These are phyloP conservation scores for Naematelia encephala DNA, from an alignment of 768 basidiomycete species.

Conservation along the genomic window DNA sequence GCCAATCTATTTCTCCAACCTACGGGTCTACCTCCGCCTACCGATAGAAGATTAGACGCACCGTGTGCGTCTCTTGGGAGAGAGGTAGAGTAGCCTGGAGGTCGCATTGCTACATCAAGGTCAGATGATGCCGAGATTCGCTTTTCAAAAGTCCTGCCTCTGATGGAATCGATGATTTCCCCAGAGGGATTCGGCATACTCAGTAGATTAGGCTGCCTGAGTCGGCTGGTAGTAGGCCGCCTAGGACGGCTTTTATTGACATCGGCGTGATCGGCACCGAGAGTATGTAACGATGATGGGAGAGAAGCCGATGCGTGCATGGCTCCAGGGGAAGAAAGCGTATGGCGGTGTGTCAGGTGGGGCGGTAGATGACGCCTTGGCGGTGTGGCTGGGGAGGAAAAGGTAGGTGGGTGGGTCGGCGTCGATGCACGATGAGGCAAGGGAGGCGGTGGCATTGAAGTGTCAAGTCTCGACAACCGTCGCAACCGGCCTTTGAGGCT, in stretches of 20 bases:
- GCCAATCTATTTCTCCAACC: neutral
- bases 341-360: slow-evolving; percentile 10
- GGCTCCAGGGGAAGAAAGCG: slow-evolving; percentile 12
- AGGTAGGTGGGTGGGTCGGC: neutral
- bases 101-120: too few relatives aligned
- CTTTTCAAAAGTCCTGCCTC: too few relatives aligned
- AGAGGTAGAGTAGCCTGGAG: too few relatives aligned
- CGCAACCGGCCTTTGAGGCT: slow-evolving; percentile 8
- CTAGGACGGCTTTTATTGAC: neutral
- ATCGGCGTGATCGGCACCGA: neutral
- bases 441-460: neutral
- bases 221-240: slow-evolving; percentile 8
- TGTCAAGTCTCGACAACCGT: slow-evolving; percentile 12
- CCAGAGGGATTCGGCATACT: neutral
- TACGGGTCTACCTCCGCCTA: neutral
- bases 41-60: too few relatives aligned
- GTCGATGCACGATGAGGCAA: neutral
- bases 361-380: neutral
- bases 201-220: slow-evolving; percentile 12
- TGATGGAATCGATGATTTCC: too few relatives aligned
- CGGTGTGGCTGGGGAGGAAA: neutral
- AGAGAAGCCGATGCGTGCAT: neutral
- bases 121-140: too few relatives aligned
- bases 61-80: too few relatives aligned
- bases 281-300: neutral